These are phyloP conservation scores for Phytophthora cryptogea DNA, from an alignment of 352 stramenopile genomes.

Conservation along the genomic window DNA sequence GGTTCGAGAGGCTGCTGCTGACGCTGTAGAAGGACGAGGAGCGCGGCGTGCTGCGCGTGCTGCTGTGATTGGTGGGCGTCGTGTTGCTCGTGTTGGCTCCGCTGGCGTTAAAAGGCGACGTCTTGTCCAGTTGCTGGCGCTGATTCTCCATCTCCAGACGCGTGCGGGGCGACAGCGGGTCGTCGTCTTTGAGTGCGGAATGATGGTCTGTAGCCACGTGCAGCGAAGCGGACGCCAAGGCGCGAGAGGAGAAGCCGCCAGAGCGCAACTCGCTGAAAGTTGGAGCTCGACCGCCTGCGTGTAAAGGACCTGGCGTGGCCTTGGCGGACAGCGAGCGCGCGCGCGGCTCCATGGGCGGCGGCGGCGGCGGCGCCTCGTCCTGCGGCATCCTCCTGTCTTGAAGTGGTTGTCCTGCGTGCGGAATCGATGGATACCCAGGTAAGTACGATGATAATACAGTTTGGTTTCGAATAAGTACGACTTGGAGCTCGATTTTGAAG, in stretches of 20 bases:
- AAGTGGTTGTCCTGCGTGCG: slow-evolving; percentile 3
- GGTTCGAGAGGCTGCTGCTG: slow-evolving; percentile 16
- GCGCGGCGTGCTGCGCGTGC: slow-evolving; percentile 30
- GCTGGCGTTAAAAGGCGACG: slow-evolving; percentile 20
- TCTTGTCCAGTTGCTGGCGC: slow-evolving; percentile 33
- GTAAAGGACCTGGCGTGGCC: slow-evolving; percentile 5
- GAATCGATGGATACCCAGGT: slow-evolving; percentile 2
- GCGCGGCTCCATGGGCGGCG: slow-evolving; percentile 30
- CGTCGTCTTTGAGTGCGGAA: slow-evolving; percentile 21
- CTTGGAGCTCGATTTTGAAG: slow-evolving; percentile 4
- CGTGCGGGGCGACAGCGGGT: slow-evolving; percentile 57
- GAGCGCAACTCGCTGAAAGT: slow-evolving; percentile 34
- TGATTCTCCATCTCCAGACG: slow-evolving; percentile 55
- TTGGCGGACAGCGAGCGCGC: slow-evolving; percentile 14
- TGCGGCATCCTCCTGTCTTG: slow-evolving; percentile 33
- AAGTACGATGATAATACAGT: background rate
- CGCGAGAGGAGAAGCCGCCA: slow-evolving; percentile 17
- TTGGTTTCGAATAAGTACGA: background rate
- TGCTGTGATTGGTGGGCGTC: slow-evolving; percentile 33
- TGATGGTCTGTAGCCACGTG: slow-evolving; percentile 10
- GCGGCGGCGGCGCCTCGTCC: slow-evolving; percentile 34
- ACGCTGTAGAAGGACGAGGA: slow-evolving; percentile 34
- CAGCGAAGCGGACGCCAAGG: slow-evolving; percentile 9
- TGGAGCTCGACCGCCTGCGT: slow-evolving; percentile 9
- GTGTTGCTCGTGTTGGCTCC: slow-evolving; percentile 34